phyloP scores from a whole-genome alignment of 495 filamentous ascomycete species.

The Trichoderma erinaceum region DNA sequence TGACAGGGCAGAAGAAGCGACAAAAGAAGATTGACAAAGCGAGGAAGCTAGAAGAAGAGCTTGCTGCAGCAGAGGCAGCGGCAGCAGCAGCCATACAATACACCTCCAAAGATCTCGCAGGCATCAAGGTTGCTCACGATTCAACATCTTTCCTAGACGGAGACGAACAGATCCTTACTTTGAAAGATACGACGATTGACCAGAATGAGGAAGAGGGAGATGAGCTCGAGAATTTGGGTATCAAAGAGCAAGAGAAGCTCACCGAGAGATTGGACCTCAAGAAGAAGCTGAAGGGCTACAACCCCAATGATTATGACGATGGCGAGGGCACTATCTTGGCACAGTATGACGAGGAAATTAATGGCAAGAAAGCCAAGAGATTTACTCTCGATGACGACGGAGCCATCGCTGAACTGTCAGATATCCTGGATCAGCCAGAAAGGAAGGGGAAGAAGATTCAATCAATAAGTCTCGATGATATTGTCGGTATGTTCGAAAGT shows the following conservation, averaged over 20 bases:
- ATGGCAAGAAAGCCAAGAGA: constrained; percentile 81
- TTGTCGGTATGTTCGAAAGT: constrained; percentile 40
- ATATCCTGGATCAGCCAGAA: constrained; percentile 50
- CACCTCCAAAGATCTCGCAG: constrained; percentile 75
- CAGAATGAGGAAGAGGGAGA: constrained; percentile 86
- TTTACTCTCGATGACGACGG: constrained; percentile 81
- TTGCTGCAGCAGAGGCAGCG: constrained; percentile 45
- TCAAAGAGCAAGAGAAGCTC: constrained; percentile 72
- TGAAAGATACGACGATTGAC: constrained; percentile 83
- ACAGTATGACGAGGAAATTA: constrained; percentile 94
- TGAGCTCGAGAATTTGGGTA: constrained; percentile 76
- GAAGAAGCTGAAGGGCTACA: constrained; percentile 86
- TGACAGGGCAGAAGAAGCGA: constrained; percentile 79
- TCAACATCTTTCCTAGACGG: constrained; percentile 67
- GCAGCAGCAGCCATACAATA: constrained; percentile 53
- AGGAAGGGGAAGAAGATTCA: constrained; percentile 58
- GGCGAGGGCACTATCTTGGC: constrained; percentile 61
- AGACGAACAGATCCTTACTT: constrained; percentile 78
- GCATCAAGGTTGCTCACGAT: constrained; percentile 87
- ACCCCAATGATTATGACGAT: constrained; percentile 69
- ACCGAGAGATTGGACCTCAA: constrained; percentile 75
- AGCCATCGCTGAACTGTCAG: constrained; percentile 56
- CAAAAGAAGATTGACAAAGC: constrained; percentile 83
- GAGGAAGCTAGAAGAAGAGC: constrained; percentile 66
- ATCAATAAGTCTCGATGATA: constrained; percentile 73